Conservation (phyloP, 2,329 filamentous ascomycete species). For the Venturia carpophila region DNA sequence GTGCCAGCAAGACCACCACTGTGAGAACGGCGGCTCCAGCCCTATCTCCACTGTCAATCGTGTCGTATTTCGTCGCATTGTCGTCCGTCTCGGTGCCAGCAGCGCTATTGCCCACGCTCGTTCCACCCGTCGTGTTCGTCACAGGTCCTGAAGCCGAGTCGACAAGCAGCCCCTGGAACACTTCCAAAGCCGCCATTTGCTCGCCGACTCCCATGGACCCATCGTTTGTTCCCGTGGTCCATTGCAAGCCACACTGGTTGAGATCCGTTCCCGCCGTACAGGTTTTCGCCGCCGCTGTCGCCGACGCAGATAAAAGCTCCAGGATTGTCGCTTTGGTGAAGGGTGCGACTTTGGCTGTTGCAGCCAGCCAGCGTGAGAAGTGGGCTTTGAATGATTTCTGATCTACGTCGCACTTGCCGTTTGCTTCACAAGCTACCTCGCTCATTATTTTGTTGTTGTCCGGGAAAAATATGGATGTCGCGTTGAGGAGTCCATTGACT, state of each 20-base stretch:
- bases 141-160: constrained; percentile 30
- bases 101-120: constrained; percentile 38
- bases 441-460: constrained; percentile 34
- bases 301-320: constrained; percentile 47
- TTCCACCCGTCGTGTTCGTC: constrained; percentile 46
- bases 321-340: constrained; percentile 37
- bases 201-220: constrained; percentile 46
- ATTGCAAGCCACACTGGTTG: constrained; percentile 40
- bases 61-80: constrained; percentile 32
- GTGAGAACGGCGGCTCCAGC: constrained; percentile 63
- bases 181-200: constrained; percentile 51
- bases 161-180: constrained; percentile 40
- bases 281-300: constrained; percentile 46
- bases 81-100: constrained; percentile 46
- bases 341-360: constrained; percentile 34
- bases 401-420: constrained; percentile 40
- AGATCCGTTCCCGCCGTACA: constrained; percentile 45
- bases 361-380: constrained; percentile 37
- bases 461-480: constrained; percentile 32
- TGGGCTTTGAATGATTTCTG: constrained; percentile 42
- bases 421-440: constrained; percentile 42
- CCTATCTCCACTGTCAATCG: constrained; percentile 46
- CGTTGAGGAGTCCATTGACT: constrained; percentile 31
- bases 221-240: constrained; percentile 31
- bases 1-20: constrained; percentile 44